Percentiles rank a stretch among this genome's conserved stretches.
phyloP scores from a whole-genome alignment of 139 green algal species.

The Picochlorum sp. region DNA sequence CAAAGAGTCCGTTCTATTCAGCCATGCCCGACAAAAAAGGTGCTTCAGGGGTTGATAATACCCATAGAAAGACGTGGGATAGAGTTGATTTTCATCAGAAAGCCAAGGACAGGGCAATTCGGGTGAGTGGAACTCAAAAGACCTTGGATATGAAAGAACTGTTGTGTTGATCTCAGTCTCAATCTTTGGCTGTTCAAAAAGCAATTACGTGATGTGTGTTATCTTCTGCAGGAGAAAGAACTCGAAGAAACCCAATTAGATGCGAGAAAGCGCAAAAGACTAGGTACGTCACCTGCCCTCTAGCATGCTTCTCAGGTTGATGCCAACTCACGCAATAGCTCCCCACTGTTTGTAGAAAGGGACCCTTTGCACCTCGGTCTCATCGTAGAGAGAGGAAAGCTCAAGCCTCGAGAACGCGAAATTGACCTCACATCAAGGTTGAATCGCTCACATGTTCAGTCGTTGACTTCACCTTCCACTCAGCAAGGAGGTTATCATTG shows the following conservation, averaged over 20 bases:
- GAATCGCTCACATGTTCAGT: slow-evolving; percentile 65
- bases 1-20: no score
- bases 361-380: slow-evolving; percentile 83
- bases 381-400: slow-evolving; percentile 66
- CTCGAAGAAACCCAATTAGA: slow-evolving; percentile 50
- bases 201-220: no score
- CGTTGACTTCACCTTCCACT: slow-evolving; percentile 17
- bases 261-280: slow-evolving; percentile 57
- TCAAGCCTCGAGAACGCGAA: slow-evolving; percentile 63
- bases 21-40: background rate
- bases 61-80: slow-evolving; percentile 69
- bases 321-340: slow-evolving; percentile 1
- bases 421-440: slow-evolving; percentile 69
- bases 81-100: slow-evolving; percentile 62
- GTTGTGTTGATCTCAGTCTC: no score
- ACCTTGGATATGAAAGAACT: background rate
- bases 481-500: slow-evolving; percentile 86
- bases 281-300: background rate
- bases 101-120: slow-evolving; percentile 53
- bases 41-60: slow-evolving; percentile 38
- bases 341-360: slow-evolving; percentile 37
- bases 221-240: slow-evolving; percentile 7
- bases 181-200: no score
- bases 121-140: slow-evolving; percentile 23
- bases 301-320: background rate